Percentiles rank a stretch among this genome's conserved stretches.
These are phyloP conservation scores for Haematococcus lacustris DNA, from an alignment of 139 green algal genomes.

Conservation along the genomic window DNA sequence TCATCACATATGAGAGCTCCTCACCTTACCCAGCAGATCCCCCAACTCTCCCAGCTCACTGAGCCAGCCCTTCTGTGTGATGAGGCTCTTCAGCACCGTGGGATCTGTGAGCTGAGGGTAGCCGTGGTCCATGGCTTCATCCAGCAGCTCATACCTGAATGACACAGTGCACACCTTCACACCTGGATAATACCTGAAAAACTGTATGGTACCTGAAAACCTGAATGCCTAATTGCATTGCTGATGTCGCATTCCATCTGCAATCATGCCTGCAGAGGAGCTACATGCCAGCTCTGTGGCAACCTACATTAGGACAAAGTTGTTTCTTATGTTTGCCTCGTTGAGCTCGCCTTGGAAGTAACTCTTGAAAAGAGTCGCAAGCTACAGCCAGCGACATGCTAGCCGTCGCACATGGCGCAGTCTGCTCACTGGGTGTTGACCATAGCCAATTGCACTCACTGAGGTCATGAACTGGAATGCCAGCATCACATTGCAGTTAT, in stretches of 20 bases:
- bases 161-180: no score
- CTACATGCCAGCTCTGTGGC: no score
- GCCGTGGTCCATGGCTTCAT: conserved; percentile 12
- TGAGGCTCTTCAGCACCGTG: conserved; percentile 84
- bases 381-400: conserved; percentile 25
- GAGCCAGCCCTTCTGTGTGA: conserved; percentile 81
- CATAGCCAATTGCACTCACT: conserved; percentile 32
- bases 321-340: conserved; percentile 75
- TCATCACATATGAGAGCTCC: no score
- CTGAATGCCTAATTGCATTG: no score
- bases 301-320: conserved; percentile 94
- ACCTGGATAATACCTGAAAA: no score
- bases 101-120: conserved; percentile 54
- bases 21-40: no score
- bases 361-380: conserved; percentile 71
- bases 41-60: conserved; percentile 13
- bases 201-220: no score
- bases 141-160: conserved; percentile 26
- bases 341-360: conserved; percentile 88
- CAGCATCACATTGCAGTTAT: conserved; percentile 89
- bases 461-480: conserved; percentile 86
- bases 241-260: no score
- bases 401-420: not conserved
- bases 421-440: not conserved
- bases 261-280: no score